Percentiles rank a stretch among this genome's conserved stretches.
Evolutionary conservation across 495 filamentous ascomycete genomes (phyloP).

Genomic region (Elasticomyces elasticus): DNA sequence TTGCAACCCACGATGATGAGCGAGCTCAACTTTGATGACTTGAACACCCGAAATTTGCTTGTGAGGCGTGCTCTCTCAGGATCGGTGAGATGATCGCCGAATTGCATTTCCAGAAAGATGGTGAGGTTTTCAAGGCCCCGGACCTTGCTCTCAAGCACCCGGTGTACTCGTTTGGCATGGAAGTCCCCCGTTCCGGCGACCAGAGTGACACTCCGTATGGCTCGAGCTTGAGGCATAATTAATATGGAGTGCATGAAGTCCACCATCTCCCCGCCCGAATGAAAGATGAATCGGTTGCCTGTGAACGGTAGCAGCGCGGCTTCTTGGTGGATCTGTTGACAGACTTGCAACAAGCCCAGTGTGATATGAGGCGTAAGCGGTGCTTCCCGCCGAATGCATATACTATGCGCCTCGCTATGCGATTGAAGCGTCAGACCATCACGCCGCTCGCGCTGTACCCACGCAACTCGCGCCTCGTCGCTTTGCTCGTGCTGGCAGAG

Average conservation of each 20-base stretch:
- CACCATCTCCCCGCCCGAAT: background rate
- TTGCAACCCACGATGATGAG: background rate
- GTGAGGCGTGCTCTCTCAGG: background rate
- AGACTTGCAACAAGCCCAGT: no score
- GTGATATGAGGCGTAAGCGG: no score
- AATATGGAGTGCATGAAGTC: background rate
- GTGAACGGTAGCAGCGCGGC: no score
- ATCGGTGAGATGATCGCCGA: background rate
- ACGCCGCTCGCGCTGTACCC: no score
- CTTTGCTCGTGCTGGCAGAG: no score
- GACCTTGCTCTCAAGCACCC: background rate
- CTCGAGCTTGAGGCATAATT: background rate
- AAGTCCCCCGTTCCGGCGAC: background rate
- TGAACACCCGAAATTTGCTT: background rate
- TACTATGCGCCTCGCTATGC: no score
- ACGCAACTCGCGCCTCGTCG: no score
- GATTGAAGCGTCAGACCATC: no score
- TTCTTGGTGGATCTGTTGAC: no score
- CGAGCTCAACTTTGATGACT: background rate
- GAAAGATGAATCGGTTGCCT: no score
- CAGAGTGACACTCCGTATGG: background rate
- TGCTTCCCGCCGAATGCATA: no score
- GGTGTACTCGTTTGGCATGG: background rate
- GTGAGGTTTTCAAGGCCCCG: background rate
- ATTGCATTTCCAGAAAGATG: background rate